Evolutionary conservation across 139 green algal species (phyloP).

Genomic region (Chlamydomonas sphaeroides): DNA sequence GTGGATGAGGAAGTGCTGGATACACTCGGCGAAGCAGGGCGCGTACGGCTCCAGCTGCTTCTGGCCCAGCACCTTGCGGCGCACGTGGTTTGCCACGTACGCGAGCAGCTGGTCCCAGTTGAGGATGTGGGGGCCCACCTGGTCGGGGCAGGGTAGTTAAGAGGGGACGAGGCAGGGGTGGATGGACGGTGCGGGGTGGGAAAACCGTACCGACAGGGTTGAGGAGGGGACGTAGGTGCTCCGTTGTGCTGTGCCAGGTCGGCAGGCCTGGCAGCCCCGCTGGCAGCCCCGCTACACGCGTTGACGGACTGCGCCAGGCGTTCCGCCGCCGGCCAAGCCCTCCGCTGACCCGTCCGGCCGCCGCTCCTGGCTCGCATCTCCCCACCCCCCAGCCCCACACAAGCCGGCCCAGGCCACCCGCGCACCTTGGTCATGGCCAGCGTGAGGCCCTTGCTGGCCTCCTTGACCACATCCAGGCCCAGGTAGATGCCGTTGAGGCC

Average conservation of each 20-base stretch:
- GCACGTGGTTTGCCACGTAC: background rate
- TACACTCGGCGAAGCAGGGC: conserved; percentile 43
- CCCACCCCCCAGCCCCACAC: background rate
- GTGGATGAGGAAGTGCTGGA: conserved; percentile 70
- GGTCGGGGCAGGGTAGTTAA: too few relatives aligned
- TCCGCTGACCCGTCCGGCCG: too few relatives aligned
- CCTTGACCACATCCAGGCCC: conserved; percentile 64
- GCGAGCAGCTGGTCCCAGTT: background rate
- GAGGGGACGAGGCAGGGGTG: too few relatives aligned
- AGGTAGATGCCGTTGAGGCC: conserved; percentile 65
- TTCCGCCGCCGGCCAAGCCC: too few relatives aligned
- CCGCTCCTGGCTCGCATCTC: background rate
- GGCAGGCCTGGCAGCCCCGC: too few relatives aligned
- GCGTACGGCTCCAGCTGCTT: conserved; percentile 33
- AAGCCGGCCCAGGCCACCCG: too few relatives aligned
- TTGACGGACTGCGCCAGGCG: too few relatives aligned
- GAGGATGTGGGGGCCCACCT: conserved; percentile 57
- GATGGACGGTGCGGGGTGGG: too few relatives aligned
- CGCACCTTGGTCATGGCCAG: conserved; percentile 40
- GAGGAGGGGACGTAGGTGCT: too few relatives aligned
- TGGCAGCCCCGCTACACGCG: too few relatives aligned
- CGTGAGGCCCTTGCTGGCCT: conserved; percentile 57
- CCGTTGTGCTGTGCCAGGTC: too few relatives aligned
- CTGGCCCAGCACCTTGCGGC: background rate
- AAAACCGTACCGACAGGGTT: too few relatives aligned